phyloP scores from a whole-genome alignment of 306 rosid species.

The Vigna mungo region DNA sequence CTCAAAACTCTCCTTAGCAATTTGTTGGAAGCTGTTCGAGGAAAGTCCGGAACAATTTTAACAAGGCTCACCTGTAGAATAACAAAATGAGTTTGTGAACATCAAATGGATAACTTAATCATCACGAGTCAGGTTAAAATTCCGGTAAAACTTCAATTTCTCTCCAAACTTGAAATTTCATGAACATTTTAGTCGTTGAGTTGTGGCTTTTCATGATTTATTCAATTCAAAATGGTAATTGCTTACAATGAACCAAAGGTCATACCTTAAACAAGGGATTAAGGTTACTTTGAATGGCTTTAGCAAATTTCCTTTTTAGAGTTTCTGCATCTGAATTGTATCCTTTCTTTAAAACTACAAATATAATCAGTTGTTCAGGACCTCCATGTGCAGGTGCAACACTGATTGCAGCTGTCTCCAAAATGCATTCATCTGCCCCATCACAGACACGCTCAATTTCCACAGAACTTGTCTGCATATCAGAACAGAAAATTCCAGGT shows the following conservation, averaged over 20 bases:
- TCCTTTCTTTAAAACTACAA: slow-evolving; percentile 71
- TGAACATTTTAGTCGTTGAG: slow-evolving; percentile 12
- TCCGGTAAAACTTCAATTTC: not conserved
- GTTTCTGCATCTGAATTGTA: slow-evolving; percentile 51
- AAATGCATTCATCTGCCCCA: slow-evolving; percentile 65
- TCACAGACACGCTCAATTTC: slow-evolving; percentile 91
- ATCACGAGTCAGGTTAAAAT: slow-evolving; percentile 26
- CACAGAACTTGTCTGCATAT: slow-evolving; percentile 71
- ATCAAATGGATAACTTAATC: slow-evolving; percentile 1
- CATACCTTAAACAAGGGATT: slow-evolving; percentile 89
- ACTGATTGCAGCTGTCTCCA: slow-evolving; percentile 85
- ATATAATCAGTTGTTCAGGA: slow-evolving; percentile 79
- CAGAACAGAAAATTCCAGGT: slow-evolving; percentile 37
- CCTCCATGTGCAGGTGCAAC: slow-evolving; percentile 72
- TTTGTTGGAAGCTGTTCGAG: slow-evolving; percentile 90
- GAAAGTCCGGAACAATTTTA: slow-evolving; percentile 68
- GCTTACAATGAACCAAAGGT: slow-evolving; percentile 8
- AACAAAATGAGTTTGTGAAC: slow-evolving; percentile 20
- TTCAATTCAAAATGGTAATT: slow-evolving; percentile 10
- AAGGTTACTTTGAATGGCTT: slow-evolving; percentile 79
- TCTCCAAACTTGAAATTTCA: slow-evolving; percentile 1
- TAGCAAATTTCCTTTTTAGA: slow-evolving; percentile 67
- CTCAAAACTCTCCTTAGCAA: slow-evolving; percentile 85
- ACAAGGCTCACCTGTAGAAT: slow-evolving; percentile 63
- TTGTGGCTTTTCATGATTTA: not conserved